Evolutionary conservation across 2,329 filamentous ascomycete species (phyloP), one percentile per base, ranked within the genome.

Genomic region (Apiospora hydei): DNA sequence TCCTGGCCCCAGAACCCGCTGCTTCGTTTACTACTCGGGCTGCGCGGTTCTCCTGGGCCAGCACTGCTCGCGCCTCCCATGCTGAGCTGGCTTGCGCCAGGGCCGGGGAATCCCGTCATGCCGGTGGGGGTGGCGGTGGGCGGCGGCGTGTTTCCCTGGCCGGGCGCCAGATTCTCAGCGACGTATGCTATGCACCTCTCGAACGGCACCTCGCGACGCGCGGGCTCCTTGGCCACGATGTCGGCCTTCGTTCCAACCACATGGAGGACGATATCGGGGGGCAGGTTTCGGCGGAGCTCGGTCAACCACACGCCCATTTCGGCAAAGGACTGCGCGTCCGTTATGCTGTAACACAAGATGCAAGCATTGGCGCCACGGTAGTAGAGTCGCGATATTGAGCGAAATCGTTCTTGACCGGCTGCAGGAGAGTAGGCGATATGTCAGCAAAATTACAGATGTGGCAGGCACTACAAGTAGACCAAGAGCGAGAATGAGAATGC

Each of bases 181-280:
- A 98, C 94, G 82, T 98, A 99, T 67, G 94, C 94, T 79, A 98
- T 98, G 81, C 95, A 98, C 75, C 94, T 90, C 83, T 99, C 96
- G 81, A 98, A 98, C 26, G 95, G 94, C 7, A 99, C 94, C 79
- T 95, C 91, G 71, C 96, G 91, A 74, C 88, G 87, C 7, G 88
- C 87, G 6, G 96, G 95, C 74, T 98, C 94, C 77, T 92, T 88
- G 53, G 95, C 92, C 69, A 98, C 95, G 64, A 98, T 91, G 82
- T 99, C 96, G 73, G 93, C 92, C 81, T 97, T 97, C 14, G 94
- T 98, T 75, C 96, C 96, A 11, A 98, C 95, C n/a, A 98, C 93
- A 81, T 98, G 95, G 6, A 98, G 88, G 67, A 98, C 92, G 70
- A 97, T 91, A 76, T 95, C 93, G 72, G 91, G 84, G 3, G 90